Evolutionary conservation across 768 basidiomycete genomes (phyloP).

Genomic region (Rhodotorula diobovata): DNA sequence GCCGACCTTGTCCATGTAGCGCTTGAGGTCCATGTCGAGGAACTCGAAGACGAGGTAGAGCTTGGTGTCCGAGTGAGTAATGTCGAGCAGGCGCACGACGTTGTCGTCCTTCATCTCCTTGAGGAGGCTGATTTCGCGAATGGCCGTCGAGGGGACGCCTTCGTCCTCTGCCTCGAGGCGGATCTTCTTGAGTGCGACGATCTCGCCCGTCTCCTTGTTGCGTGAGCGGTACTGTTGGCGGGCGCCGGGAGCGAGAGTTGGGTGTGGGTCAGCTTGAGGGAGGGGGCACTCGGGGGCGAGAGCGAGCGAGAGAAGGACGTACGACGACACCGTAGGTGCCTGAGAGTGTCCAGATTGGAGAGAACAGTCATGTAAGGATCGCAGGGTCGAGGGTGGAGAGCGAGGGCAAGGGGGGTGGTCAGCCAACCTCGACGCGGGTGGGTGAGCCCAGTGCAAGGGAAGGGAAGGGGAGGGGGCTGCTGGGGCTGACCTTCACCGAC

Average conservation of each 20-base stretch:
- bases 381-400: neutral
- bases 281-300: accelerated
- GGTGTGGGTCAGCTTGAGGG: neutral
- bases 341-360: constrained; percentile 50
- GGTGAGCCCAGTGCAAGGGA: too few relatives aligned
- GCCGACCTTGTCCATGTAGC: constrained; percentile 88
- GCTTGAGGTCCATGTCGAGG: constrained; percentile 90
- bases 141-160: constrained; percentile 95
- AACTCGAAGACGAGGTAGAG: constrained; percentile 97
- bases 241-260: neutral
- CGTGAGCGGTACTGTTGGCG: constrained; percentile 70
- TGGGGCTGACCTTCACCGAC: constrained; percentile 36
- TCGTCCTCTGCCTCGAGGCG: constrained; percentile 97
- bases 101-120: constrained; percentile 96
- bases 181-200: constrained; percentile 98
- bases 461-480: neutral
- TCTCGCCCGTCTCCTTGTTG: constrained; percentile 68
- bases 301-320: neutral
- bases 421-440: neutral
- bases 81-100: constrained; percentile 89
- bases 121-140: constrained; percentile 92
- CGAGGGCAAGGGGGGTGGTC: neutral
- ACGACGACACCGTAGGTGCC: constrained; percentile 93
- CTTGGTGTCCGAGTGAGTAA: constrained; percentile 93
- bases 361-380: neutral